phyloP scores from a whole-genome alignment of 1,139 yeast species.

The Magnusiomyces paraingens region DNA sequence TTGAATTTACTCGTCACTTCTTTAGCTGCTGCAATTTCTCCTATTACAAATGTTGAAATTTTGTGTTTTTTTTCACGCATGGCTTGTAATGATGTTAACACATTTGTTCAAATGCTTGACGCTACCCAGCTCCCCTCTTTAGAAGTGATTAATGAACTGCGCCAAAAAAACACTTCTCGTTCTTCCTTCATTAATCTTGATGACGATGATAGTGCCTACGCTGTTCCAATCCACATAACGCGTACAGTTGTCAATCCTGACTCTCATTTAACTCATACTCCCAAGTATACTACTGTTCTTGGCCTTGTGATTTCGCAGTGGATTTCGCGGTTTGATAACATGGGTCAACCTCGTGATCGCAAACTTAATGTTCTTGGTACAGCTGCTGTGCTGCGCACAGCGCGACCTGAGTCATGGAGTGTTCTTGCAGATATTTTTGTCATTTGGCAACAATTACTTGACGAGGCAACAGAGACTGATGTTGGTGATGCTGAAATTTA shows the following conservation, averaged over 20 bases:
- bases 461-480: conserved; percentile 60
- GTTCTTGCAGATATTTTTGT: conserved; percentile 41
- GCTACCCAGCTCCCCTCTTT: neutral
- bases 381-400: conserved; percentile 40
- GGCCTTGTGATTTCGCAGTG: conserved; percentile 26
- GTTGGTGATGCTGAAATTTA: conserved; percentile 31
- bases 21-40: conserved; percentile 45
- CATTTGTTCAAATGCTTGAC: conserved; percentile 37
- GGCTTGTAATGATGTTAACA: conserved; percentile 43
- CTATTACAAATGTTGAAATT: conserved; percentile 43
- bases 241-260: no score
- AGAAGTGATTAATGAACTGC: neutral
- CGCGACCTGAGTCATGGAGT: conserved; percentile 26
- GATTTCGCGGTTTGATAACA: conserved; percentile 39
- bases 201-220: neutral
- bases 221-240: no score
- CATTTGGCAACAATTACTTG: conserved; percentile 55
- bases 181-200: no score
- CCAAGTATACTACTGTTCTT: conserved; percentile 13
- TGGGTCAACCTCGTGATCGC: conserved; percentile 62
- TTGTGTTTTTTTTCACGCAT: conserved; percentile 50
- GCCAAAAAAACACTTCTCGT: conserved; percentile 3
- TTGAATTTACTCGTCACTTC: conserved; percentile 36
- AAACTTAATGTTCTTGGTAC: conserved; percentile 59
- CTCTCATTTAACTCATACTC: neutral